These are phyloP conservation scores for Moelleriella libera DNA, from an alignment of 2,329 filamentous ascomycete genomes.

Conservation along the genomic window DNA sequence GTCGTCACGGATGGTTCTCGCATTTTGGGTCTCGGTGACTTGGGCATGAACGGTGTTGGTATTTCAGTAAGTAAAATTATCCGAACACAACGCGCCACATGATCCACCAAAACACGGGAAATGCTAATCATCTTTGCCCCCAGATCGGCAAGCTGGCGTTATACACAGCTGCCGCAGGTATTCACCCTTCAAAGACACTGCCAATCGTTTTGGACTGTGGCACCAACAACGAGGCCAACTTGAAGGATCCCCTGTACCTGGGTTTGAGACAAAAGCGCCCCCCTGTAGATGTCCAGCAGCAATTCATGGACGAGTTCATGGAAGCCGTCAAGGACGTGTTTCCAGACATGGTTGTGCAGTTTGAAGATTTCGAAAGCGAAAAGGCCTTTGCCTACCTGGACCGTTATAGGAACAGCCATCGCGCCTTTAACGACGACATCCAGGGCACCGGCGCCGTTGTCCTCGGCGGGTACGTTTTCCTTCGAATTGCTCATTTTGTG, in stretches of 20 bases:
- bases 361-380: slow-evolving; percentile 92
- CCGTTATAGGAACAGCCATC: slow-evolving; percentile 76
- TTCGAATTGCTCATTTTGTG: not conserved
- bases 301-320: slow-evolving; percentile 98
- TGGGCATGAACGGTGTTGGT: slow-evolving; percentile 93
- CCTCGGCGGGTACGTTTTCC: slow-evolving; percentile 51
- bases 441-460: slow-evolving; percentile 96
- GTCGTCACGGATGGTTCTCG: slow-evolving; percentile 94
- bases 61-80: slow-evolving; percentile 57
- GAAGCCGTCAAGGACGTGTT: slow-evolving; percentile 64
- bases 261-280: slow-evolving; percentile 77
- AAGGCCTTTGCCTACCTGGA: slow-evolving; percentile 87
- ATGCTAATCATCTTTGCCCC: not conserved
- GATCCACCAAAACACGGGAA: not conserved
- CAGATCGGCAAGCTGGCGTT: slow-evolving; percentile 85
- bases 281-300: slow-evolving; percentile 62
- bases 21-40: slow-evolving; percentile 81
- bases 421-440: slow-evolving; percentile 98
- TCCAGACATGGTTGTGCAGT: slow-evolving; percentile 65
- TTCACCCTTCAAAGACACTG: slow-evolving; percentile 74
- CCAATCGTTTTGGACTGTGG: slow-evolving; percentile 55
- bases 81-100: not conserved
- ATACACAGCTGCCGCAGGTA: slow-evolving; percentile 91
- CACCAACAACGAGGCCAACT: slow-evolving; percentile 51
- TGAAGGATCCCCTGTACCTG: slow-evolving; percentile 68